phyloP scores from a whole-genome alignment of 176 grass and related monocot species.

The Cenchrus purpureus region DNA sequence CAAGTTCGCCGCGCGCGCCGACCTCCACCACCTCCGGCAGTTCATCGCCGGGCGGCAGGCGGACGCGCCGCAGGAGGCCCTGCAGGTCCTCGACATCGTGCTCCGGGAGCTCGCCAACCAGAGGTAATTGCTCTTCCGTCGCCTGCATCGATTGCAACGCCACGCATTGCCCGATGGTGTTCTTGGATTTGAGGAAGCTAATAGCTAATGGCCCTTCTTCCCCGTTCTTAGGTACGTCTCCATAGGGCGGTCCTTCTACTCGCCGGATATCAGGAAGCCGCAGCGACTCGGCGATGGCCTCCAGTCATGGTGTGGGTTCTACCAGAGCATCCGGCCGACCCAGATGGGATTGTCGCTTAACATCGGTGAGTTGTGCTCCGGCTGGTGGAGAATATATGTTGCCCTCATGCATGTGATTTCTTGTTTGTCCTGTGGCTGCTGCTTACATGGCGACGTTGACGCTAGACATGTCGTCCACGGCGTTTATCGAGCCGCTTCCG shows the following conservation, averaged over 20 bases:
- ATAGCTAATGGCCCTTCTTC: neutral
- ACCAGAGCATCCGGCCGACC: slow-evolving; percentile 90
- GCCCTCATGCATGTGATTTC: slow-evolving; percentile 46
- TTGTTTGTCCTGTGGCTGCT: slow-evolving; percentile 33
- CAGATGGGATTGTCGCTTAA: slow-evolving; percentile 95
- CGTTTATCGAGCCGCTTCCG: slow-evolving; percentile 87
- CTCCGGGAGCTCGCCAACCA: slow-evolving; percentile 87
- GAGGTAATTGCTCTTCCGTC: slow-evolving; percentile 51
- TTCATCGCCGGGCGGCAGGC: slow-evolving; percentile 87
- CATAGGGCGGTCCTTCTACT: slow-evolving; percentile 95
- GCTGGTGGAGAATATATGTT: slow-evolving; percentile 41
- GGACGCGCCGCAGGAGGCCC: slow-evolving; percentile 84
- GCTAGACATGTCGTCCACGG: slow-evolving; percentile 90
- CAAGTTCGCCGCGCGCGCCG: slow-evolving; percentile 93
- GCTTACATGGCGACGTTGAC: slow-evolving; percentile 40
- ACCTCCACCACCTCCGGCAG: slow-evolving; percentile 88
- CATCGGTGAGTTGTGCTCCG: slow-evolving; percentile 63
- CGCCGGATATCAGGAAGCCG: slow-evolving; percentile 87
- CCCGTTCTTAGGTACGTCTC: slow-evolving; percentile 59
- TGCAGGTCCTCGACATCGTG: slow-evolving; percentile 96
- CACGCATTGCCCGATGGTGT: neutral
- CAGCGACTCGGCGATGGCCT: slow-evolving; percentile 85
- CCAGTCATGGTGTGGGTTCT: slow-evolving; percentile 93
- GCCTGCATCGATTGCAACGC: slow-evolving; percentile 36
- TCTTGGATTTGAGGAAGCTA: slow-evolving; percentile 10